phyloP scores from a whole-genome alignment of 2,329 filamentous ascomycete genomes.

The Mollisia scopiformis region DNA sequence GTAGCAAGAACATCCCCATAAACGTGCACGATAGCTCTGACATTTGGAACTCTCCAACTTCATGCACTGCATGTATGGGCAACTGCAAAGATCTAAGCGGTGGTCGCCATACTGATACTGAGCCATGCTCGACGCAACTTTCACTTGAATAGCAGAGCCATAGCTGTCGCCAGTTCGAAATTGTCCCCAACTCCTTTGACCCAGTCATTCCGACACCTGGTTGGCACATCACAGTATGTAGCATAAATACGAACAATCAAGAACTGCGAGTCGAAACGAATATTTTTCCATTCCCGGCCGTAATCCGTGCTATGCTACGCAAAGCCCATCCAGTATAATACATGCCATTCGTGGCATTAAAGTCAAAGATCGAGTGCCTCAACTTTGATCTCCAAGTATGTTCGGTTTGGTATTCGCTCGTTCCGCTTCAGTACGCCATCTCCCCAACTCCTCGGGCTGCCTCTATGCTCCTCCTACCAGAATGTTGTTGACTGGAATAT shows the following conservation, averaged over 20 bases:
- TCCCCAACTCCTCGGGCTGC: not conserved
- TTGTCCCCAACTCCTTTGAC: no score
- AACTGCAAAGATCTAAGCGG: not conserved
- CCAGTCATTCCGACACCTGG: no score
- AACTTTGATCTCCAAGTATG: not conserved
- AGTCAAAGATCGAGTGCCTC: not conserved
- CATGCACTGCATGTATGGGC: not conserved
- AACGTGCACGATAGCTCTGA: no score
- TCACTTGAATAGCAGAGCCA: not conserved
- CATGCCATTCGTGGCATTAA: not conserved
- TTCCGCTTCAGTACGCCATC: not conserved
- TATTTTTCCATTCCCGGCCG: not conserved
- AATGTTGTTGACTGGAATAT: constrained; percentile 57
- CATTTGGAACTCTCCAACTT: not conserved
- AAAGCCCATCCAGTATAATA: constrained; percentile 5
- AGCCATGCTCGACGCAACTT: not conserved
- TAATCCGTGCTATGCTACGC: constrained; percentile 1
- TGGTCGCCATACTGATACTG: not conserved
- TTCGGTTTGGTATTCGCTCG: not conserved
- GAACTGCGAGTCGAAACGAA: not conserved
- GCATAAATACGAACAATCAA: no score
- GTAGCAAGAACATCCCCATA: no score
- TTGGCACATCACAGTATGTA: no score
- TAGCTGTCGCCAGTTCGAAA: not conserved
- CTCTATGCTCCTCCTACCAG: constrained; percentile 44